These are phyloP conservation scores for Cladosporium velox DNA, from an alignment of 2,329 filamentous ascomycete species.

Conservation along the genomic window DNA sequence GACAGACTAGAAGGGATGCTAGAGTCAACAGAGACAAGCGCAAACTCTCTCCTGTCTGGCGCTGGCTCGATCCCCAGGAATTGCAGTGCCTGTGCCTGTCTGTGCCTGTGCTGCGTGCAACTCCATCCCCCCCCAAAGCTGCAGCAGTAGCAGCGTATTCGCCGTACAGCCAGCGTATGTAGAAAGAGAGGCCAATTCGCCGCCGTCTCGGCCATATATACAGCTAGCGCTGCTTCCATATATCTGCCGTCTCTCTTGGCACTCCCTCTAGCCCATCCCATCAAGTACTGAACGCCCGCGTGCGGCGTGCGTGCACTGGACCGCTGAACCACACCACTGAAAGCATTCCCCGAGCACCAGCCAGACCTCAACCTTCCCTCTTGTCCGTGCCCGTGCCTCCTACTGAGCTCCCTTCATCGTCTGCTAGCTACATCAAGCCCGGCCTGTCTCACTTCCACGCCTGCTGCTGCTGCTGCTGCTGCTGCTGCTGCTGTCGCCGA, in stretches of 20 bases:
- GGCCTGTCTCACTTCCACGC: slow-evolving; percentile 7
- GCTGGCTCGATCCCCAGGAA: slow-evolving; percentile 7
- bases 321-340: neutral
- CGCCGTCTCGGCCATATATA: neutral
- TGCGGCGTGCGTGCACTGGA: neutral
- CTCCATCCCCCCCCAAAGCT: neutral
- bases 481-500: neutral
- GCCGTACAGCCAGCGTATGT: neutral
- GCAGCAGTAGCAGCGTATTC: neutral
- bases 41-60: slow-evolving; percentile 5
- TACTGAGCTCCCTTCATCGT: neutral
- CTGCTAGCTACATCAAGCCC: slow-evolving; percentile 1
- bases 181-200: neutral
- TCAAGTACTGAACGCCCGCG: neutral
- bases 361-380: slow-evolving; percentile 2
- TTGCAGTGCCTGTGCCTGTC: neutral
- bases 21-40: neutral
- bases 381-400: neutral
- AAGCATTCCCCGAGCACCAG: neutral
- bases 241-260: slow-evolving; percentile 5
- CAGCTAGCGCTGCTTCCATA: neutral
- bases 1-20: neutral
- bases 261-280: neutral
- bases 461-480: neutral
- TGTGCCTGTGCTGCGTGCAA: neutral